phyloP scores from a whole-genome alignment of 768 basidiomycete species.

The Gymnopilus dilepis region DNA sequence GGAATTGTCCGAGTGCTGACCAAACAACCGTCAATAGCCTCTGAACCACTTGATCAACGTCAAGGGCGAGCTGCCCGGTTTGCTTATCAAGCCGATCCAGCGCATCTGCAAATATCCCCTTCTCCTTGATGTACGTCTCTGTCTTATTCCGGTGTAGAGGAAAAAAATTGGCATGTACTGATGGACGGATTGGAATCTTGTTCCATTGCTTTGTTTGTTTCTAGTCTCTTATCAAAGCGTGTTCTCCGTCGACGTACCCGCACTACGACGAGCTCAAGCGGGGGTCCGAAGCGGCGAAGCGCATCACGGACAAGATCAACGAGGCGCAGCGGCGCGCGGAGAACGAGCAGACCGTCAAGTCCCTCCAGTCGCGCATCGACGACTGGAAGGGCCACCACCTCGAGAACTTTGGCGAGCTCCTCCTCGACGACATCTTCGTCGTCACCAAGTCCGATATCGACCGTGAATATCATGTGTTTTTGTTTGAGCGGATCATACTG shows the following conservation, averaged over 20 bases:
- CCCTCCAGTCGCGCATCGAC: constrained; percentile 84
- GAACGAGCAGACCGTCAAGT: constrained; percentile 89
- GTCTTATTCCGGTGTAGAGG: constrained; percentile 18
- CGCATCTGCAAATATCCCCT: constrained; percentile 98
- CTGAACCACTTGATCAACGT: constrained; percentile 87
- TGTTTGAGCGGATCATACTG: constrained; percentile 98
- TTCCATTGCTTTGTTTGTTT: background rate
- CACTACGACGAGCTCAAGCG: constrained; percentile 81
- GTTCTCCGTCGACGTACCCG: constrained; percentile 64
- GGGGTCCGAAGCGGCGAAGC: constrained; percentile 86
- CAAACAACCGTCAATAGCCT: constrained; percentile 58
- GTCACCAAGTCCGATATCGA: constrained; percentile 97
- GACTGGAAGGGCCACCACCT: constrained; percentile 99
- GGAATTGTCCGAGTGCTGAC: constrained; percentile 40
- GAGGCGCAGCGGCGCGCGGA: constrained; percentile 92
- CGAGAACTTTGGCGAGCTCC: constrained; percentile 90
- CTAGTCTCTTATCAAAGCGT: constrained; percentile 79
- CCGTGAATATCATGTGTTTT: constrained; percentile 97
- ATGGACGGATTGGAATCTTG: too few relatives aligned
- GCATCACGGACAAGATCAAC: constrained; percentile 95
- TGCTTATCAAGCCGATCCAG: constrained; percentile 98
- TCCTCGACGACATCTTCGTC: constrained; percentile 93
- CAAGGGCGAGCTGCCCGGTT: constrained; percentile 91
- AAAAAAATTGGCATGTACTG: constrained; percentile 13
- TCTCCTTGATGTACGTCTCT: constrained; percentile 77